A percentile compares a stretch with the other conserved stretches of the same genome.
Evolutionary conservation across 768 basidiomycete genomes (phyloP).

Genomic region (Rhodotorula taiwanensis): DNA sequence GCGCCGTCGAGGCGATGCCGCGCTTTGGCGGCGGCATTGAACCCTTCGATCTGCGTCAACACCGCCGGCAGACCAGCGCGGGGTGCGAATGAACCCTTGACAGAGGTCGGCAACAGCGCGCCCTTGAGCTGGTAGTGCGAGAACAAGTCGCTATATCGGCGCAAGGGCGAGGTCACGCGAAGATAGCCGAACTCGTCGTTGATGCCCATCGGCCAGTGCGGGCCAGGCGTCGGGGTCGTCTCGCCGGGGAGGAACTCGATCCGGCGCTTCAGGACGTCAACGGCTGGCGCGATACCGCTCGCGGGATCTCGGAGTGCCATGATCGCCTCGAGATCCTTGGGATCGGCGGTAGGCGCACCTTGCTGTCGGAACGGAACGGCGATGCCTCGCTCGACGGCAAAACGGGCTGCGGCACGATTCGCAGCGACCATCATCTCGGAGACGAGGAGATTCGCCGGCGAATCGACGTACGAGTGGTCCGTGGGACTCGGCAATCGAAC

Average conservation of each 20-base stretch:
- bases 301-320: conserved; percentile 50
- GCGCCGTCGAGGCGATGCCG: conserved; percentile 13
- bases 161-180: conserved; percentile 75
- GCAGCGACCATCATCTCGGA: conserved; percentile 78
- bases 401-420: conserved; percentile 65
- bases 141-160: conserved; percentile 74
- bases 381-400: conserved; percentile 56
- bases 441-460: conserved; percentile 54
- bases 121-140: conserved; percentile 91
- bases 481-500: conserved; percentile 6
- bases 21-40: conserved; percentile 13
- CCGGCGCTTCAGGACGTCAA: conserved; percentile 49
- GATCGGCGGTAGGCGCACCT: conserved; percentile 41
- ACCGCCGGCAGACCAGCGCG: conserved; percentile 8
- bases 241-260: conserved; percentile 44
- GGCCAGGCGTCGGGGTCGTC: conserved; percentile 47
- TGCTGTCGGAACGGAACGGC: conserved; percentile 58
- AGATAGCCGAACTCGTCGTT: conserved; percentile 69
- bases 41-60: conserved; percentile 10
- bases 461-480: conserved; percentile 7
- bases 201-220: conserved; percentile 66
- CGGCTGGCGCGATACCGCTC: conserved; percentile 47
- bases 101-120: conserved; percentile 47
- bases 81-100: conserved; percentile 8
- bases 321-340: conserved; percentile 49